Conservation (phyloP, 768 basidiomycete species). For the Pleurotus eryngii region DNA sequence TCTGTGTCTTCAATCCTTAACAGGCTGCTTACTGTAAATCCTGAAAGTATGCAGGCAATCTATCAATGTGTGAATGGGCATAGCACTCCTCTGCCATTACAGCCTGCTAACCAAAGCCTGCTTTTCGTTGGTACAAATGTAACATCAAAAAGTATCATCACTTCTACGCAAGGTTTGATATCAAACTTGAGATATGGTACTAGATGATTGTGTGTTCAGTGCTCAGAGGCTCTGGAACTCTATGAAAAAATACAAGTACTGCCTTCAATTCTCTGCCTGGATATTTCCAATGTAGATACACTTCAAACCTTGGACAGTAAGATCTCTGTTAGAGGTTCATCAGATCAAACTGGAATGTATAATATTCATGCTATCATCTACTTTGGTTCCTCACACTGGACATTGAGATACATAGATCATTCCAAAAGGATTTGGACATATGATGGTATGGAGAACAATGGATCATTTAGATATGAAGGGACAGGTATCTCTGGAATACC, state of each 20-base stretch:
- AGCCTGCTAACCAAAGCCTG: neutral
- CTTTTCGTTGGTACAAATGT: neutral
- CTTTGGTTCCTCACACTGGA: neutral
- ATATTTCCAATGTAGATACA: neutral
- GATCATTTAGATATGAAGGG: neutral
- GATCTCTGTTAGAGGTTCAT: neutral
- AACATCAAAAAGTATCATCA: neutral
- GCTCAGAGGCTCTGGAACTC: neutral
- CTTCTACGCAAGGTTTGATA: neutral
- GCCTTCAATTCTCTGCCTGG: neutral
- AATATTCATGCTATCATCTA: neutral
- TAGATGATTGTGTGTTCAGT: neutral
- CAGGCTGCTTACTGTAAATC: neutral
- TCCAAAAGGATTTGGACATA: neutral
- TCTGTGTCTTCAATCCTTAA: neutral
- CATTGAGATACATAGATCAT: neutral
- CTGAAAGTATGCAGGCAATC: neutral
- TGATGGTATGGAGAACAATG: slow-evolving; percentile 3
- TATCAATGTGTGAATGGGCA: neutral
- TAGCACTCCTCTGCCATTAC: neutral
- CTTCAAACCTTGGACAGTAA: neutral
- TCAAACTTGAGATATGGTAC: neutral
- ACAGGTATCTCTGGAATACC: too few relatives aligned
- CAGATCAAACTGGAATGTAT: neutral
- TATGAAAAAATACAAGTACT: neutral